Base-by-base conservation (phyloP, 106 monocot genomes). In the Dioscorea zingiberensis region DNA sequence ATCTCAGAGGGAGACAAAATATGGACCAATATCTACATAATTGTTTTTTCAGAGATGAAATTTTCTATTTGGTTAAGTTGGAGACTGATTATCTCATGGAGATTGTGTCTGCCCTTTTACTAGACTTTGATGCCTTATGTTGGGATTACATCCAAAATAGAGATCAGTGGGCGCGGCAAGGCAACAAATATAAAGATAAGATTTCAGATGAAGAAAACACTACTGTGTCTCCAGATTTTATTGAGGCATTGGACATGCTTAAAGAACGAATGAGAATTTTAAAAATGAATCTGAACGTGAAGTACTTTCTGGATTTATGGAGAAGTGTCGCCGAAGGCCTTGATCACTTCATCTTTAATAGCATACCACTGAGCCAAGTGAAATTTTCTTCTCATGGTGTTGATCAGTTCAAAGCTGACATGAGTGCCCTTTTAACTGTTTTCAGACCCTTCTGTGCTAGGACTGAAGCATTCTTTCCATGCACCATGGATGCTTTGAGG, bases 251-350 rank as follows among this genome's bases (percentile, higher is more conserved):
- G 18, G 81, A 87, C 47, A 79, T 74, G 59, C 71, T 91, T 4
- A 77, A 63, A 48, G 69, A 79, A 51, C 60, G 78, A 10, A 53
- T 84, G 11, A n/a, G 13, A 55, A 51, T 76, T 29, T 30, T 91
- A 62, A 81, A 55, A 18, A 23, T 65, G 17, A 63, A 59, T 58
- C 70, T 87, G 9, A 91, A 91, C 55, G 25, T 68, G 21, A 78
- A 79, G 54, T 81, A 87, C 47, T 91, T 91, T 72, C 23, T 81
- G 53, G 84, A 91, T 74, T 51, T 87, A 12, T 87, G 91, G 91
- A 87, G 91, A 76, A 84, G 84, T 59, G 49, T 76, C 38, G 84
- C 84, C 25, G 76, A 69, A 23, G 91, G 87, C 47, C 70, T 91
- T 13, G 91, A 91, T 63, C 79, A 87, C 67, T 91, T 87, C 44